These are phyloP conservation scores for Rachicladosporium sp. DNA, from an alignment of 2,329 filamentous ascomycete genomes.

Conservation along the genomic window DNA sequence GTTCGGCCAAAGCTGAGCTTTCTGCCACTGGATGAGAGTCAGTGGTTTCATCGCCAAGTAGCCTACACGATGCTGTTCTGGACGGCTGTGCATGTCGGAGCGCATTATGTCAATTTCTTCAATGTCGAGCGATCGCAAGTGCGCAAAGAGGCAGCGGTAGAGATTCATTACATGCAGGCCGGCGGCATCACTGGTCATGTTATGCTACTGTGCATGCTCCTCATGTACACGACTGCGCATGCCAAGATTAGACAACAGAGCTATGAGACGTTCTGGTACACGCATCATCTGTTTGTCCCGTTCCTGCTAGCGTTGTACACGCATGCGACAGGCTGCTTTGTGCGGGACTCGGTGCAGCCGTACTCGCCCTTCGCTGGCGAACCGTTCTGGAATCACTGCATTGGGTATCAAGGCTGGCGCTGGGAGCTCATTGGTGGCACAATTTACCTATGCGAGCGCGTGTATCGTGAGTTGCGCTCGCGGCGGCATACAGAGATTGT, in stretches of 20 bases:
- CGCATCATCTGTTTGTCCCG: slow-evolving; percentile 94
- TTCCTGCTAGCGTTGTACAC: slow-evolving; percentile 92
- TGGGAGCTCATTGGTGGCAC: slow-evolving; percentile 85
- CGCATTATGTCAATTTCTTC: slow-evolving; percentile 97
- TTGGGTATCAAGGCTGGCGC: slow-evolving; percentile 92
- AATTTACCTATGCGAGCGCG: slow-evolving; percentile 73
- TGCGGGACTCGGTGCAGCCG: slow-evolving; percentile 61
- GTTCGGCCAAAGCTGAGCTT: slow-evolving; percentile 78
- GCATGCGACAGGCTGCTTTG: slow-evolving; percentile 91
- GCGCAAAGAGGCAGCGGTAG: slow-evolving; percentile 63
- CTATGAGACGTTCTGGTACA: slow-evolving; percentile 99
- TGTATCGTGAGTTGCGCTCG: slow-evolving; percentile 82
- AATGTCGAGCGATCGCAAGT: slow-evolving; percentile 82
- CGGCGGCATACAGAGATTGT: slow-evolving; percentile 78
- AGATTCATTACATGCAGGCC: slow-evolving; percentile 83
- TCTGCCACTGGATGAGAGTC: slow-evolving; percentile 86
- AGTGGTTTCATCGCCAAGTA: slow-evolving; percentile 93
- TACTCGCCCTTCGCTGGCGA: slow-evolving; percentile 76
- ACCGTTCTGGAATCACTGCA: slow-evolving; percentile 79
- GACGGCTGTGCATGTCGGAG: slow-evolving; percentile 59
- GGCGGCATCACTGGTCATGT: slow-evolving; percentile 92
- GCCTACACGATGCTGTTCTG: slow-evolving; percentile 83
- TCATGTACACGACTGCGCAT: slow-evolving; percentile 96
- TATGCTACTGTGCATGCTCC: slow-evolving; percentile 97
- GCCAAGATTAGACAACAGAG: slow-evolving; percentile 89